phyloP scores from a whole-genome alignment of 2,329 filamentous ascomycete species.

The Fusarium sp. region DNA sequence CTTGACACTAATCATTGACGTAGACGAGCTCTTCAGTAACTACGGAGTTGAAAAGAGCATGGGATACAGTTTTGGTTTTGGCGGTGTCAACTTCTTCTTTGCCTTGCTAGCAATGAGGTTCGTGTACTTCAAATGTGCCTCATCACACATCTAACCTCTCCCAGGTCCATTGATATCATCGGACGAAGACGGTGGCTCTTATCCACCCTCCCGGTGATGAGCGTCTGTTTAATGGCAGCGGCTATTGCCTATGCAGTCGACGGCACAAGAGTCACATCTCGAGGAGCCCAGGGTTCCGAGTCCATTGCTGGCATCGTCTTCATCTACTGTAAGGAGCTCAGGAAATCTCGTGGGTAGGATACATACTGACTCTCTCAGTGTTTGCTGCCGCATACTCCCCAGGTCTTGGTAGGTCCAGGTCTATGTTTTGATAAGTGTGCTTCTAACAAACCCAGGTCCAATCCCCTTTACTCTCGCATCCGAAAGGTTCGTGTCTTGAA shows the following conservation, averaged over 20 bases:
- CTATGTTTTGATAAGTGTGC: neutral
- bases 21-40: conserved; percentile 31
- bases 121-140: too few species aligned
- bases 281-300: neutral
- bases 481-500: conserved; percentile 44
- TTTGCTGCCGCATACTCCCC: conserved; percentile 59
- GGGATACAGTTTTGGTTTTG: conserved; percentile 46
- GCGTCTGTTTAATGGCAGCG: conserved; percentile 24
- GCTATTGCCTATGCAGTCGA: conserved; percentile 19
- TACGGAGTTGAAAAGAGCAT: conserved; percentile 34
- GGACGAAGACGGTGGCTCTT: conserved; percentile 58
- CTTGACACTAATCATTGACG: neutral
- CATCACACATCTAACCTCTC: neutral
- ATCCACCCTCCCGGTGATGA: conserved; percentile 58
- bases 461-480: conserved; percentile 64
- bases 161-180: conserved; percentile 49
- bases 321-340: conserved; percentile 15
- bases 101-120: conserved; percentile 51
- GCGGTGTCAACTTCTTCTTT: conserved; percentile 55
- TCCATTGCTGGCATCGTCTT: conserved; percentile 28
- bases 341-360: rapidly evolving
- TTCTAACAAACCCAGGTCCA: conserved; percentile 40
- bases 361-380: conserved; percentile 38
- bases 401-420: conserved; percentile 44
- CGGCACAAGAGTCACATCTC: conserved; percentile 11